A percentile compares a stretch with the other conserved stretches of the same genome.
These are phyloP conservation scores for Candida vaughaniae DNA, from an alignment of 805 yeast genomes.

Conservation along the genomic window DNA sequence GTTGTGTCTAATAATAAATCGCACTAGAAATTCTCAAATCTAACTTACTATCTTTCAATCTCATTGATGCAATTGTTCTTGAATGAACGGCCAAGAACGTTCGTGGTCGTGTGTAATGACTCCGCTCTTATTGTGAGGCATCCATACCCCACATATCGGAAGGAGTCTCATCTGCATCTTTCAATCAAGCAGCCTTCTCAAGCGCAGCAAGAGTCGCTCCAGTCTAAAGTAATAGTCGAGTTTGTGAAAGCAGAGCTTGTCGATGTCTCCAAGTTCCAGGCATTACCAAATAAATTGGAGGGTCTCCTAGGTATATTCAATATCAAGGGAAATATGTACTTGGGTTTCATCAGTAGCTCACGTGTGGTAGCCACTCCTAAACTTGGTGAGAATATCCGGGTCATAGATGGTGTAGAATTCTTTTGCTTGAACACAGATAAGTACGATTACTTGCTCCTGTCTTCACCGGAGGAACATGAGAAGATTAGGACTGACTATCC, in stretches of 20 bases:
- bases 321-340: conserved; percentile 52
- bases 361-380: conserved; percentile 60
- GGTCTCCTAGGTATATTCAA: conserved; percentile 65
- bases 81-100: conserved; percentile 64
- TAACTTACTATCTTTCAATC: too few species aligned
- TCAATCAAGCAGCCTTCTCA: conserved; percentile 2
- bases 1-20: too few species aligned
- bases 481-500: conserved; percentile 28
- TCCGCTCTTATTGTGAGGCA: conserved; percentile 62
- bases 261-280: conserved; percentile 42
- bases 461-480: conserved; percentile 20
- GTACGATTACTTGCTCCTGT: conserved; percentile 39
- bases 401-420: conserved; percentile 61
- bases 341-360: conserved; percentile 58
- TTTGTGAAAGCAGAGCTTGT: conserved; percentile 44
- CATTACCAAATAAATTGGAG: conserved; percentile 39
- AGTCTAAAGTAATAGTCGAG: conserved; percentile 47
- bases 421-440: conserved; percentile 59
- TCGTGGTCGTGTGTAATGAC: conserved; percentile 60
- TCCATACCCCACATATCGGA: conserved; percentile 30
- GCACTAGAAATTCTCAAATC: too few species aligned
- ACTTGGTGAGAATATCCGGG: conserved; percentile 51
- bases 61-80: conserved; percentile 70
- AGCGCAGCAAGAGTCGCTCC: conserved; percentile 1
- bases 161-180: conserved; percentile 5